Percentiles rank a stretch among this genome's conserved stretches.
Conservation (phyloP, 495 filamentous ascomycete genomes). For the Penicillium ochrochloron region DNA sequence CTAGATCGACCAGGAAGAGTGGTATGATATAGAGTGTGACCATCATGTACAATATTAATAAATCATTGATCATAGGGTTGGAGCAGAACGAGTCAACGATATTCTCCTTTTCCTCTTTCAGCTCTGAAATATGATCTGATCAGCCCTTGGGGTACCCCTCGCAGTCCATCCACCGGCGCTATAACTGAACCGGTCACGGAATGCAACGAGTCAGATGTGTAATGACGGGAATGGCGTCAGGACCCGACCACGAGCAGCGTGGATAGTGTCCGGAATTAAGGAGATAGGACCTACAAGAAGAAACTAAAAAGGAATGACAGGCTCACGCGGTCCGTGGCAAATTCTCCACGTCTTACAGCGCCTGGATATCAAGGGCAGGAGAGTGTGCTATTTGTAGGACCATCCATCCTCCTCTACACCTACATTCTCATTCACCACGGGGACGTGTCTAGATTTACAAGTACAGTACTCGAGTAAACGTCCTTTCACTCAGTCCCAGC, state of each 20-base stretch:
- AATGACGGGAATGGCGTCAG: conserved; percentile 12
- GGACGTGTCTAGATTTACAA: neutral
- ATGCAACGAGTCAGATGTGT: conserved; percentile 3
- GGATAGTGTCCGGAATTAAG: conserved; percentile 5
- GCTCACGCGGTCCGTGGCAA: conserved; percentile 8
- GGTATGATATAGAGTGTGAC: neutral
- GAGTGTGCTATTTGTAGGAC: neutral
- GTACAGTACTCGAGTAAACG: neutral
- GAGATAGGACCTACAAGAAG: neutral
- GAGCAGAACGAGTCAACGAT: neutral
- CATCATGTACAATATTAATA: conserved; percentile 17
- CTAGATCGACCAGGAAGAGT: neutral
- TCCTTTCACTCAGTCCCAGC: neutral
- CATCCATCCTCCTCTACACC: neutral
- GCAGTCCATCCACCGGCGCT: neutral
- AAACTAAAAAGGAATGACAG: conserved; percentile 7
- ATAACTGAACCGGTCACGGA: neutral
- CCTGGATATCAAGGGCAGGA: neutral
- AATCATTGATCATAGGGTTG: neutral
- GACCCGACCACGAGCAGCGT: conserved; percentile 11
- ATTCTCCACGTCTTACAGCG: conserved; percentile 5
- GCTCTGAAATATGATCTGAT: too few species aligned
- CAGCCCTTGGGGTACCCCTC: too few species aligned
- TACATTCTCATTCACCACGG: neutral
- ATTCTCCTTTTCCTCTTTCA: neutral